These are phyloP conservation scores for Hypoxylon sp. DNA, from an alignment of 2,329 filamentous ascomycete genomes.

Conservation along the genomic window DNA sequence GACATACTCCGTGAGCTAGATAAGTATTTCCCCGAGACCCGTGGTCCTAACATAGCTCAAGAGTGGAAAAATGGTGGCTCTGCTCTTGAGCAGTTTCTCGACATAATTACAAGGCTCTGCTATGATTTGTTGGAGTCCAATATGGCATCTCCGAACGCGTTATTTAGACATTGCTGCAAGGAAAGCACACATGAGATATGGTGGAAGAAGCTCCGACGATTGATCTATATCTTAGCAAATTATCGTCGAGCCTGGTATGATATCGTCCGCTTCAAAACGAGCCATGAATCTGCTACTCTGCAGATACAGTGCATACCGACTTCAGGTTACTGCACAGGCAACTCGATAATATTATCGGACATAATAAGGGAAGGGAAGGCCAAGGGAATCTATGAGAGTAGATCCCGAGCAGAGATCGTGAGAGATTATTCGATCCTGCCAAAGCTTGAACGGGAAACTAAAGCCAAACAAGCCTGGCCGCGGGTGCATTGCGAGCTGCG, in stretches of 20 bases:
- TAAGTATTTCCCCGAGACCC: too few relatives aligned
- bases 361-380: neutral
- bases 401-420: neutral
- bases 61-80: neutral
- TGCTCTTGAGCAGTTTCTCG: neutral
- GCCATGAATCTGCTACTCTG: neutral
- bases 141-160: too few relatives aligned
- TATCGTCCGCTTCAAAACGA: slow-evolving; percentile 13
- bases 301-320: neutral
- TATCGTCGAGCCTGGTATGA: slow-evolving; percentile 34
- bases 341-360: neutral
- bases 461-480: neutral
- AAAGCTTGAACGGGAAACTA: neutral
- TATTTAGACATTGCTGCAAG: neutral
- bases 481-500: slow-evolving; percentile 33
- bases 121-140: slow-evolving; percentile 2
- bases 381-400: neutral
- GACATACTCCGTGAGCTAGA: too few relatives aligned
- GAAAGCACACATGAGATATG: neutral
- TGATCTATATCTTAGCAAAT: slow-evolving; percentile 16
- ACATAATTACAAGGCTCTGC: slow-evolving; percentile 5
- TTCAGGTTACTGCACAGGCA: neutral
- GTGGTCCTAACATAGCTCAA: too few relatives aligned
- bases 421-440: neutral
- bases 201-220: neutral